Evolutionary conservation across 225 moss, liverwort and hornwort genomes (phyloP).

Genomic region (Sphagnum contortum): DNA sequence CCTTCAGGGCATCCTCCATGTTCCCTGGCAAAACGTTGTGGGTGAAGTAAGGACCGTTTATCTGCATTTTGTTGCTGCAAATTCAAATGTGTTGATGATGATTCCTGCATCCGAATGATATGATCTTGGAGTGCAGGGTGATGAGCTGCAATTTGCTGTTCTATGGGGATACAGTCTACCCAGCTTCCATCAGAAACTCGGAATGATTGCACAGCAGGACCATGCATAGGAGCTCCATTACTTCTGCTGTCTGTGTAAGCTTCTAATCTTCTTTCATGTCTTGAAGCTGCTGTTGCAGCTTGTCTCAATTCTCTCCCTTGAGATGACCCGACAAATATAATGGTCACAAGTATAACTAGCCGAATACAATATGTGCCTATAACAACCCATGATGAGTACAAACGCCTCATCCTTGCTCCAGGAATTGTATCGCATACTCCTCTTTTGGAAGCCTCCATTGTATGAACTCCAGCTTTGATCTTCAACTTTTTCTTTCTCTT

Average conservation of each 20-base stretch:
- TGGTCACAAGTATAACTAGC: too few species aligned
- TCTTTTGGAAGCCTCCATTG: too few species aligned
- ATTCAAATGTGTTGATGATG: background rate
- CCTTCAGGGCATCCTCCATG: conserved; percentile 8
- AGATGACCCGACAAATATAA: too few species aligned
- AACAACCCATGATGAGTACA: too few species aligned
- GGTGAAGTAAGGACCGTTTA: background rate
- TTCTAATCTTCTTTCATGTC: background rate
- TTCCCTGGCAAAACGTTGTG: conserved; percentile 6
- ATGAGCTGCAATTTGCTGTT: conserved; percentile 28
- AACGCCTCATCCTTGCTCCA: too few species aligned
- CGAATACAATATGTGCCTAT: too few species aligned
- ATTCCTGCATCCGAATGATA: conserved; percentile 9
- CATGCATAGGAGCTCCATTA: background rate
- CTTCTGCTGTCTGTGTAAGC: background rate
- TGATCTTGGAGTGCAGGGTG: conserved; percentile 28
- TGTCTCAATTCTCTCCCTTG: too few species aligned
- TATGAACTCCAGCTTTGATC: too few species aligned
- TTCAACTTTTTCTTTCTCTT: too few species aligned
- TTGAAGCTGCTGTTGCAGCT: too few species aligned
- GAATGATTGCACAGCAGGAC: conserved; percentile 13
- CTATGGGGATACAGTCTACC: conserved; percentile 29
- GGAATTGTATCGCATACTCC: too few species aligned
- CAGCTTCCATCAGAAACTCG: conserved; percentile 22
- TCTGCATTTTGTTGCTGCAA: background rate